Percentiles rank a stretch among this genome's conserved stretches.
These are phyloP conservation scores for Ogataea naganishii DNA, from an alignment of 805 yeast species.

Conservation along the genomic window DNA sequence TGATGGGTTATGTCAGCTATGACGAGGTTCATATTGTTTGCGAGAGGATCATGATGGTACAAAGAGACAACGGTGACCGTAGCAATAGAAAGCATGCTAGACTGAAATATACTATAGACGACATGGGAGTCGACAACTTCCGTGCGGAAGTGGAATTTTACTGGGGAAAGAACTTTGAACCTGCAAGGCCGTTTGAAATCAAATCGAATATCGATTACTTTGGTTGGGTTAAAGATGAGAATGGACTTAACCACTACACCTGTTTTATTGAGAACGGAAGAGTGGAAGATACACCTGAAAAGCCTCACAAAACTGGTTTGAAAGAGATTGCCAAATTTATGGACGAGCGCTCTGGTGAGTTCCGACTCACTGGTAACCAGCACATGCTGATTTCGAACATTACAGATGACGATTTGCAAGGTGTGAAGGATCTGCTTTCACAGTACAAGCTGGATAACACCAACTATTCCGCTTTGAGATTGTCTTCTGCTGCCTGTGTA, in stretches of 20 bases:
- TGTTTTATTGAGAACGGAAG: constrained; percentile 95
- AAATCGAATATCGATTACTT: constrained; percentile 84
- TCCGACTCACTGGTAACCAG: constrained; percentile 94
- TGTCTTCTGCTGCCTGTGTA: constrained; percentile 93
- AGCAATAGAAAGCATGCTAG: constrained; percentile 95
- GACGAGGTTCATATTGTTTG: constrained; percentile 71
- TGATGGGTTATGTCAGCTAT: constrained; percentile 65
- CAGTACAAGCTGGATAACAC: constrained; percentile 79
- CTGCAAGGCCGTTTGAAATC: constrained; percentile 65
- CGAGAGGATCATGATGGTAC: constrained; percentile 88
- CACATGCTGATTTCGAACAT: constrained; percentile 74
- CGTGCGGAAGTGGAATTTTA: constrained; percentile 74
- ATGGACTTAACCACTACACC: constrained; percentile 81
- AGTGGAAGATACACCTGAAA: constrained; percentile 84
- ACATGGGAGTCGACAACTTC: constrained; percentile 81
- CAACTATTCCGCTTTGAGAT: constrained; percentile 72
- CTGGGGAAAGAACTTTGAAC: constrained; percentile 67
- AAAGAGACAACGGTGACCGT: constrained; percentile 93
- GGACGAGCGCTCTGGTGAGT: constrained; percentile 61
- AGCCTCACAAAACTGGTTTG: constrained; percentile 85
- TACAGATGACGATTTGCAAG: constrained; percentile 55
- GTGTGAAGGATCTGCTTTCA: constrained; percentile 54
- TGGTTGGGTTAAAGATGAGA: constrained; percentile 89
- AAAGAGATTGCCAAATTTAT: constrained; percentile 67
- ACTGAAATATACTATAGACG: constrained; percentile 93